Percentiles rank a stretch among this genome's conserved stretches.
Conservation (phyloP, 2,329 filamentous ascomycete species). For the Xylaria sp. region DNA sequence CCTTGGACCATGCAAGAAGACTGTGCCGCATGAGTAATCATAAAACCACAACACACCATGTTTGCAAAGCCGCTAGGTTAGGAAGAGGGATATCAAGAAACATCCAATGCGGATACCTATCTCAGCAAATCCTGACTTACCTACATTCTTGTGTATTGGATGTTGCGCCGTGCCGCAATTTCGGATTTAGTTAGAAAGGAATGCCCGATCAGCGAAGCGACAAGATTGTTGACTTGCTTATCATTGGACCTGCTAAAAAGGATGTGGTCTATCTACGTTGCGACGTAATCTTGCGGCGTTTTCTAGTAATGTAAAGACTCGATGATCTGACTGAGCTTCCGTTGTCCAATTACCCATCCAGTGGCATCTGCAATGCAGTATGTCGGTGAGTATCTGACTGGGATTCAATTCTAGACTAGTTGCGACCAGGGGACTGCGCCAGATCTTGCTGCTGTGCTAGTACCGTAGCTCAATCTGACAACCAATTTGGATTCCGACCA, state of each 20-base stretch:
- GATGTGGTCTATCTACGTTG: neutral
- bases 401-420: neutral
- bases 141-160: neutral
- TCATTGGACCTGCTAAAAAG: neutral
- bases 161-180: neutral
- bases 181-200: constrained; percentile 7
- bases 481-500: neutral
- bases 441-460: neutral
- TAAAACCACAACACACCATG: neutral
- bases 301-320: neutral
- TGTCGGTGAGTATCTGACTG: constrained; percentile 7
- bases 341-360: neutral
- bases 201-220: neutral
- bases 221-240: constrained; percentile 18
- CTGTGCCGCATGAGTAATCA: constrained; percentile 5
- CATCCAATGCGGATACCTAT: neutral
- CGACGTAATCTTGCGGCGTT: constrained; percentile 7
- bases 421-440: neutral
- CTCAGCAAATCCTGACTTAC: neutral
- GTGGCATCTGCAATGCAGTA: neutral
- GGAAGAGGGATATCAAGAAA: neutral
- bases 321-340: constrained; percentile 1
- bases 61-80: neutral
- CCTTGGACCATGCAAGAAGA: neutral
- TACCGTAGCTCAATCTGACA: neutral